Evolutionary conservation across 1,139 yeast species (phyloP).

Genomic region (Ogataea hybrid): DNA sequence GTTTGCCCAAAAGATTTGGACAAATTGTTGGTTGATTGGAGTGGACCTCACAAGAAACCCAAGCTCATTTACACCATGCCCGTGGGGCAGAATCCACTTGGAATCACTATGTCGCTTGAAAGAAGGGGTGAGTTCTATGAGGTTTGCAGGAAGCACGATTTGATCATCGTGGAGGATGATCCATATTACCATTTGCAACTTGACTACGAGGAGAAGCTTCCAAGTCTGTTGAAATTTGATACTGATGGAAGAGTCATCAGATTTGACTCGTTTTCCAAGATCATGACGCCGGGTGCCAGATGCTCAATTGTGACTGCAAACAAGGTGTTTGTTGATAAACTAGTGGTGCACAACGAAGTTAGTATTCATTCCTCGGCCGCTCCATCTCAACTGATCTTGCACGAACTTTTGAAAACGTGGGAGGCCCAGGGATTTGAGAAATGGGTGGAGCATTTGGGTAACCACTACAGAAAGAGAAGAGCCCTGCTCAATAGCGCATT

Average conservation of each 20-base stretch:
- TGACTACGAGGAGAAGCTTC: constrained; percentile 38
- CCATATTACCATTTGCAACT: constrained; percentile 60
- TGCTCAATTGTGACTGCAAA: constrained; percentile 81
- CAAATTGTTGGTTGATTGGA: constrained; percentile 59
- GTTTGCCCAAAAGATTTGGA: constrained; percentile 46
- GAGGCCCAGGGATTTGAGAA: constrained; percentile 68
- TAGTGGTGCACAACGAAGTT: constrained; percentile 48
- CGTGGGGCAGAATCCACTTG: constrained; percentile 62
- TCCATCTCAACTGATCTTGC: constrained; percentile 39
- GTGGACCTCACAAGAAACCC: constrained; percentile 33
- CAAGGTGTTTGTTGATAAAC: constrained; percentile 49
- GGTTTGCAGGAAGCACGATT: constrained; percentile 49
- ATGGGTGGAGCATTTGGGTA: constrained; percentile 78
- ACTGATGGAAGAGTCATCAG: constrained; percentile 81
- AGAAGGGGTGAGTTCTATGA: constrained; percentile 46
- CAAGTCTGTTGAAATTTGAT: constrained; percentile 71
- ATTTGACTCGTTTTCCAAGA: constrained; percentile 89
- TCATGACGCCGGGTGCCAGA: constrained; percentile 86
- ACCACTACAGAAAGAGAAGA: constrained; percentile 68
- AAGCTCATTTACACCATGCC: constrained; percentile 52
- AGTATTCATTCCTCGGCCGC: constrained; percentile 54
- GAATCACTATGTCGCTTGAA: constrained; percentile 45
- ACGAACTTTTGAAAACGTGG: constrained; percentile 51
- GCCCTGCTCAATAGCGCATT: constrained; percentile 50
- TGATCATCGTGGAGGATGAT: constrained; percentile 54